Percentiles rank a stretch among this genome's conserved stretches.
These are phyloP conservation scores for Tricholoma furcatifolium DNA, from an alignment of 768 basidiomycete species.

Conservation along the genomic window DNA sequence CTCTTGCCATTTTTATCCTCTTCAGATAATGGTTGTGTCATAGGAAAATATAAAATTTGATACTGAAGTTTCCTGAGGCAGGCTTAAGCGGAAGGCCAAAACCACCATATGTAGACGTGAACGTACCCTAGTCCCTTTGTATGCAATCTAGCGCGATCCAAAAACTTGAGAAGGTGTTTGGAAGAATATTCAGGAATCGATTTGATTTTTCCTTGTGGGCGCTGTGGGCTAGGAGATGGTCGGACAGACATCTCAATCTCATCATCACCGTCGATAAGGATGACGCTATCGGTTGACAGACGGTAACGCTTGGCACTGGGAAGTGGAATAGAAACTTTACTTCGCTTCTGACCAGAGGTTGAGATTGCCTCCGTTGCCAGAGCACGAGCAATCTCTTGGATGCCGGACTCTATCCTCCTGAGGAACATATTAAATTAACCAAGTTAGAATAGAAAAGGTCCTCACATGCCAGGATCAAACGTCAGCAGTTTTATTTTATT, in stretches of 20 bases:
- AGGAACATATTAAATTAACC: conserved; percentile 4
- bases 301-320: conserved; percentile 26
- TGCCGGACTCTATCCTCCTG: conserved; percentile 8
- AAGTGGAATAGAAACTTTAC: neutral
- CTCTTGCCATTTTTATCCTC: conserved; percentile 47
- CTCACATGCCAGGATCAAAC: conserved; percentile 77
- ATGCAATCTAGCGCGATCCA: conserved; percentile 15
- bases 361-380: neutral
- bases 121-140: conserved; percentile 20
- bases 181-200: conserved; percentile 8
- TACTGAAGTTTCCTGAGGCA: conserved; percentile 56
- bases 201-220: neutral
- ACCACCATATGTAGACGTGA: neutral
- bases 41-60: conserved; percentile 83
- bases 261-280: conserved; percentile 28
- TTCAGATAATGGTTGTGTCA: conserved; percentile 59
- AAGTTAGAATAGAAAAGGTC: neutral
- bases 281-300: conserved; percentile 5
- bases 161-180: conserved; percentile 1
- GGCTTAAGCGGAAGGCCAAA: neutral
- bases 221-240: neutral
- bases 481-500: conserved; percentile 63
- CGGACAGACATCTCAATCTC: conserved; percentile 14
- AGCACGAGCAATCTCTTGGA: conserved; percentile 11
- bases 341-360: conserved; percentile 8